Base-by-base conservation (phyloP, 164 flowering plant species). In the Liquidambar formosana region DNA sequence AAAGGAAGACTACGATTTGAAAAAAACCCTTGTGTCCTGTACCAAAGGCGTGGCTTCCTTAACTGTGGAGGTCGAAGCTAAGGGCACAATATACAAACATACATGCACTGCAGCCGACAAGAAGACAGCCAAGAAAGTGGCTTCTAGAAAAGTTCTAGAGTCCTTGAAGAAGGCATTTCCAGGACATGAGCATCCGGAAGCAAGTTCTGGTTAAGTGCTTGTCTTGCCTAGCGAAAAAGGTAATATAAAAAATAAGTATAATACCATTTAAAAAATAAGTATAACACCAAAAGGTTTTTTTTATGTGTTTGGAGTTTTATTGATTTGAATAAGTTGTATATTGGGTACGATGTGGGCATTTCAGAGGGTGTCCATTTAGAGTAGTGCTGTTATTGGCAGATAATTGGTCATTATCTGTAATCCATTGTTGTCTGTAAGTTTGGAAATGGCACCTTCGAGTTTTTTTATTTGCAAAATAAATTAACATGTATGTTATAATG, bases 91-190 rank as follows among this genome's bases (percentile, higher is more conserved):
- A 4, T 71, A 77, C 74, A 48, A 38, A 12, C 77, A 80, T 44
- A 83, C 85, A 4, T 49, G 82, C 19, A 67, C 73, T 0, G 81
- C 67, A 13, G 19, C 57, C 22, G 80, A 85, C 61, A 85, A 78
- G 73, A 72, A 70, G 61, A 75, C 68, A 0, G 92, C 91, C 0
- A 76, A 82, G 47, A 86, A 74, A 59, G 13, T 82, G 0, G 94
- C 91, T 47, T 80, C 73, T 33, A 86, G 76, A 70, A 80, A 79
- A 28, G 79, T 89, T 19, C 64, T 91, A 68, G 74, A 75, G 76
- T 57, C 72, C 16, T 59, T 90, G 60, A 85, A 83, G 64, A 67
- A 70, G 69, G 45, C 62, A 57, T 74, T 28, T 45, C 70, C 1
- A 26, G 64, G 22, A 10, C 67, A 26, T 47, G 54, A 76, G 63